A percentile compares a stretch with the other conserved stretches of the same genome.
phyloP scores from a whole-genome alignment of 2,329 filamentous ascomycete species.

The Fusarium sterilihyphosum region DNA sequence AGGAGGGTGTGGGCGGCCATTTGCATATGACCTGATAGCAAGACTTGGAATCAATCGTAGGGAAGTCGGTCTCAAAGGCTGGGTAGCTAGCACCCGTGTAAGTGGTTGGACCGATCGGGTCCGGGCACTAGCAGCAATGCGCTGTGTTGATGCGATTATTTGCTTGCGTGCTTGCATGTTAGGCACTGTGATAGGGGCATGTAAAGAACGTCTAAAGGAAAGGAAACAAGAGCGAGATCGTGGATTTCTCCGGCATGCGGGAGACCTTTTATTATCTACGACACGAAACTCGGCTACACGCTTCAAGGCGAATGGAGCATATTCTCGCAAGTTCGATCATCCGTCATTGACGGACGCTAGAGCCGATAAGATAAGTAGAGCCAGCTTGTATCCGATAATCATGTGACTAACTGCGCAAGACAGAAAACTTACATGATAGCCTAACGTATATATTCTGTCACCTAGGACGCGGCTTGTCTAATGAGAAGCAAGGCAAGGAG shows the following conservation, averaged over 20 bases:
- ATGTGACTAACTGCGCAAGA: constrained; percentile 43
- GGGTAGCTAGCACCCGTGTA: constrained; percentile 40
- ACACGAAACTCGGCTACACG: constrained; percentile 24
- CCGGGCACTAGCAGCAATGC: constrained; percentile 47
- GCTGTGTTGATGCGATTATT: constrained; percentile 51
- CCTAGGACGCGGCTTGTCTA: neutral
- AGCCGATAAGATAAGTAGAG: neutral
- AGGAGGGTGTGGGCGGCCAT: constrained; percentile 83
- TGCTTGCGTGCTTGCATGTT: constrained; percentile 56
- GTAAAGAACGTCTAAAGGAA: neutral
- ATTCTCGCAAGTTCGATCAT: constrained; percentile 54
- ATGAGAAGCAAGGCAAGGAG: neutral
- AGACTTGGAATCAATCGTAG: constrained; percentile 51
- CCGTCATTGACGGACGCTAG: constrained; percentile 17
- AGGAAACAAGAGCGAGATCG: constrained; percentile 8
- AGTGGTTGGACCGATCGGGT: constrained; percentile 44
- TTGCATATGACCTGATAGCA: constrained; percentile 66
- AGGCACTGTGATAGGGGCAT: constrained; percentile 21
- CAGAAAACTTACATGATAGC: neutral
- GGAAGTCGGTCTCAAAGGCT: constrained; percentile 33
- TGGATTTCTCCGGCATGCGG: neutral
- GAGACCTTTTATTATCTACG: constrained; percentile 36
- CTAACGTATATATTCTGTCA: neutral
- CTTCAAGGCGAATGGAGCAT: constrained; percentile 45
- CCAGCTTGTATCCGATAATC: constrained; percentile 41